Percentiles rank a stretch among this genome's conserved stretches.
phyloP scores from a whole-genome alignment of 2,329 filamentous ascomycete species.

The Penicillium sp. region DNA sequence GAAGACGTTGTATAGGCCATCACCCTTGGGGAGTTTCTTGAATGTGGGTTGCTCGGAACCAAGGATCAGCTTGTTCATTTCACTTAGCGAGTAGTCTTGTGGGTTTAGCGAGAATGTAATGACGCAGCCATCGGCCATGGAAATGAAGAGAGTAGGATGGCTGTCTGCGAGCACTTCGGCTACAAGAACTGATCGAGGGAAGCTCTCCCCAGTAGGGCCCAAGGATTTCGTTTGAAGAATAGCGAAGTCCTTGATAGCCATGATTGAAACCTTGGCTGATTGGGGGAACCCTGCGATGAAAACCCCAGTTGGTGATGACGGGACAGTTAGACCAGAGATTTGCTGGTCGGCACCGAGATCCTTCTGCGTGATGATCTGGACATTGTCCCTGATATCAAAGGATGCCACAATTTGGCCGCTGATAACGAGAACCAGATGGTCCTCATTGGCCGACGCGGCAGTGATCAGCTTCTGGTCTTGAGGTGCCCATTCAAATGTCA shows the following conservation, averaged over 20 bases:
- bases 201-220: conserved; percentile 65
- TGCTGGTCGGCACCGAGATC: conserved; percentile 67
- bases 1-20: conserved; percentile 75
- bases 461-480: conserved; percentile 60
- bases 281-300: conserved; percentile 88
- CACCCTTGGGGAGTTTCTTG: conserved; percentile 67
- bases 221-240: conserved; percentile 64
- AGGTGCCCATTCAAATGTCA: conserved; percentile 47
- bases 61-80: conserved; percentile 76
- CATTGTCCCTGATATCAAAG: conserved; percentile 59
- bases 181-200: conserved; percentile 78
- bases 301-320: conserved; percentile 59
- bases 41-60: conserved; percentile 83
- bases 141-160: conserved; percentile 75
- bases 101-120: conserved; percentile 74
- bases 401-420: conserved; percentile 71
- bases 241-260: conserved; percentile 65
- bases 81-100: conserved; percentile 60
- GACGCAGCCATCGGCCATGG: conserved; percentile 89
- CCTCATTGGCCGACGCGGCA: conserved; percentile 70
- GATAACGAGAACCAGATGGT: conserved; percentile 68
- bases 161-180: conserved; percentile 68
- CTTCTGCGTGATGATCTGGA: conserved; percentile 59
- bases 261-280: conserved; percentile 72
- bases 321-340: conserved; percentile 78